A percentile compares a stretch with the other conserved stretches of the same genome.
phyloP scores from a whole-genome alignment of 192 early-diverging fungal species.

The Podila clonocystis region DNA sequence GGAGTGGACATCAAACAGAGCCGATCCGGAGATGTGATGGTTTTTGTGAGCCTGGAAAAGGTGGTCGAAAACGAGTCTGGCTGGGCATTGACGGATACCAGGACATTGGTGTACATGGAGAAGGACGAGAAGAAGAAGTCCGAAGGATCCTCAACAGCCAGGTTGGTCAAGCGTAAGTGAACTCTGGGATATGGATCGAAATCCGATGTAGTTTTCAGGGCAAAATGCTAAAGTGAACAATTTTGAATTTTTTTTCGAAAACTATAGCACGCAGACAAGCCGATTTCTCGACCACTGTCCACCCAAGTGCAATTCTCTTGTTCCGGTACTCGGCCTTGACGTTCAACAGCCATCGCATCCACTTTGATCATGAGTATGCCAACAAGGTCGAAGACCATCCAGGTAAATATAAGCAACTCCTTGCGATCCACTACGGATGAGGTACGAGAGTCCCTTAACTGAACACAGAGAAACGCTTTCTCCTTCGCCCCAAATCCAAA shows the following conservation, averaged over 20 bases:
- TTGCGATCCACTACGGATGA: too few relatives aligned
- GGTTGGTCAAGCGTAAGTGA: conserved; percentile 47
- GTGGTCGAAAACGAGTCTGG: conserved; percentile 70
- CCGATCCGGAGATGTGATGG: conserved; percentile 61
- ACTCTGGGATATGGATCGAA: not conserved
- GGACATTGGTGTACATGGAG: conserved; percentile 75
- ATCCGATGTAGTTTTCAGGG: not conserved
- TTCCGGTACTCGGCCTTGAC: conserved; percentile 92
- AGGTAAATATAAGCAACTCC: conserved; percentile 44
- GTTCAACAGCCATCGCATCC: conserved; percentile 91
- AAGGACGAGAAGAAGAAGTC: conserved; percentile 18
- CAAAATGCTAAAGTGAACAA: conserved; percentile 1
- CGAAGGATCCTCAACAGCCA: conserved; percentile 3
- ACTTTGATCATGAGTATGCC: conserved; percentile 83
- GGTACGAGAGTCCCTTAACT: not conserved
- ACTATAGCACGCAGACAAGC: conserved; percentile 57
- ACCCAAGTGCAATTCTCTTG: conserved; percentile 74
- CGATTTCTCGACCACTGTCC: conserved; percentile 67
- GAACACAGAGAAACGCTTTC: not conserved
- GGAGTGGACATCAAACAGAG: conserved; percentile 64
- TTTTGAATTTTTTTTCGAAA: not conserved
- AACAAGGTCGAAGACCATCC: conserved; percentile 73
- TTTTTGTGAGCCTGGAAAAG: conserved; percentile 77
- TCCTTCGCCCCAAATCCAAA: too few relatives aligned
- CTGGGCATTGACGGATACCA: conserved; percentile 67